phyloP scores from a whole-genome alignment of 306 rosid genomes.

The Cicer arietinum region DNA sequence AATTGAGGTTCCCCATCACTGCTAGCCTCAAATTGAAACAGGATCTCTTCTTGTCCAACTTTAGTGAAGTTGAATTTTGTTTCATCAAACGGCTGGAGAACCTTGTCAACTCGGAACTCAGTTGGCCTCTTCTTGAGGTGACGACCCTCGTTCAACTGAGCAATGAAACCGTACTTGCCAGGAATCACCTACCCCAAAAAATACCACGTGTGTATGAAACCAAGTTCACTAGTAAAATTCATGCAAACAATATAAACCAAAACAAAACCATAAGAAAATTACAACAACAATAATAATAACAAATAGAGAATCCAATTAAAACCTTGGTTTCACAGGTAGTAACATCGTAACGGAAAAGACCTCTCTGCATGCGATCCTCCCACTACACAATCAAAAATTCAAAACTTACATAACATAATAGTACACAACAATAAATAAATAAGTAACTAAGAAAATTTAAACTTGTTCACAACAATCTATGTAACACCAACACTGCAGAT shows the following conservation, averaged over 20 bases:
- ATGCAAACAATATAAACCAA: background rate
- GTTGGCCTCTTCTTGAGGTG: slow-evolving; percentile 97
- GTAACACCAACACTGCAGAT: background rate
- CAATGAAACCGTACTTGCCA: slow-evolving; percentile 83
- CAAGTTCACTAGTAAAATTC: background rate
- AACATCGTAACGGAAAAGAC: slow-evolving; percentile 96
- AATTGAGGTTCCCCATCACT: slow-evolving; percentile 71
- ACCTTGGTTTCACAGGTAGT: slow-evolving; percentile 97
- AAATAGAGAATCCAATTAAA: slow-evolving; percentile 8
- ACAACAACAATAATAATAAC: background rate
- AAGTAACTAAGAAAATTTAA: background rate
- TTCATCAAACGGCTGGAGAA: slow-evolving; percentile 94
- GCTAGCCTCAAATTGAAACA: slow-evolving; percentile 81
- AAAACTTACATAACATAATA: slow-evolving; percentile 27
- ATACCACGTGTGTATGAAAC: slow-evolving; percentile 15
- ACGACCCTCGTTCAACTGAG: slow-evolving; percentile 98
- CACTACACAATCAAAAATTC: slow-evolving; percentile 58
- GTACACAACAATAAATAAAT: background rate
- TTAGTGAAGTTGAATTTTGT: slow-evolving; percentile 94
- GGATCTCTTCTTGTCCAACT: slow-evolving; percentile 96
- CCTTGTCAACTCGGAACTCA: slow-evolving; percentile 91
- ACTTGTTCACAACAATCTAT: background rate
- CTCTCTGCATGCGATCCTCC: slow-evolving; percentile 94
- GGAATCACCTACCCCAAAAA: slow-evolving; percentile 69
- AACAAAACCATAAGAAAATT: background rate